Base-by-base conservation (phyloP, 306 rosid species). In the Parietaria judaica region DNA sequence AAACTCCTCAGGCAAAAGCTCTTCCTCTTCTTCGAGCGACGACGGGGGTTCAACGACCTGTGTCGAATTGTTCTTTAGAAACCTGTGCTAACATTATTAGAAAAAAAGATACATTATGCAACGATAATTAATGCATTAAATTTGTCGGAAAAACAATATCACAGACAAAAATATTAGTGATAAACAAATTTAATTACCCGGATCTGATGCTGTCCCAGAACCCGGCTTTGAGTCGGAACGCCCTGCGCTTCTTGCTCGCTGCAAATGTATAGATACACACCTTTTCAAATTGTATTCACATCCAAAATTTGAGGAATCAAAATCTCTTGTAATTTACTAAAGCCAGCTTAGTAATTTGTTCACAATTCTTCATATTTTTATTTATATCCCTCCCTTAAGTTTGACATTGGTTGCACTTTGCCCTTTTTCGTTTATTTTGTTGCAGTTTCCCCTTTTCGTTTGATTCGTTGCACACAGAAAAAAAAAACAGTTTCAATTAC, bases 151-250 rank as follows among this genome's bases (percentile, higher is more conserved):
- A 23, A 13, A 36, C 37, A 17, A 11, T 5, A 57, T 38, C 6
- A 1, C 2, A 36, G 45, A 41, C 45, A 13, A 36, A 36, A 17
- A 11, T 5, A 57, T 38, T n/a, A 1, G 3, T 6, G 45, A 41
- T 8, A 49, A 49, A 10, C 14, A 11, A 49, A n/a, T 64, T 12
- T n/a, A 54, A 46, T 54, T 86, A 92, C 99, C 99, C 96, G 66
- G 99, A 84, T 78, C 79, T 92, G 69, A 92, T 84, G 56, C 90
- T 84, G 36, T 92, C 96, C 99, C 99, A 92, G 48, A 88, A 88
- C 69, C 90, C 79, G 76, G 95, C 85, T 64, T 71, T 84, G 72
- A 84, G 81, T 69, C 67, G 81, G 72, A 74, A 84, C 72, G 66
- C 52, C 65, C 61, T 84, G 5, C 72, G 66, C 80, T 74, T 84